These are phyloP conservation scores for Thermomucor indicae-seudaticae DNA, from an alignment of 371 early-diverging fungal genomes.

Conservation along the genomic window DNA sequence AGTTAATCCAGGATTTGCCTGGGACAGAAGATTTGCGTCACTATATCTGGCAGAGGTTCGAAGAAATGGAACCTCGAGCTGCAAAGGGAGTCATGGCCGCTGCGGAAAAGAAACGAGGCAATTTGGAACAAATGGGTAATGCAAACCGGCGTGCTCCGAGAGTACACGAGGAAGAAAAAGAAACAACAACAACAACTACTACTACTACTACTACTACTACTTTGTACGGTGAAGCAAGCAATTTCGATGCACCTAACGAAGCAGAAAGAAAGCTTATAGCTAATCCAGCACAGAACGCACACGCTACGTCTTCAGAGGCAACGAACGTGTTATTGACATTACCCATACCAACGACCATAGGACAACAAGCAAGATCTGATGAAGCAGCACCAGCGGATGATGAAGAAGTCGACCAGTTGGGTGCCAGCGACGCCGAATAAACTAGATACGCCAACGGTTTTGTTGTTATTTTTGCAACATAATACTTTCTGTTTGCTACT, in stretches of 20 bases:
- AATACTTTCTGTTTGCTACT: neutral
- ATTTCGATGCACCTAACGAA: too few species aligned
- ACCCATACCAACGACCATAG: neutral
- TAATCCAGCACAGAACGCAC: too few species aligned
- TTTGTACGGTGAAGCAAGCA: neutral
- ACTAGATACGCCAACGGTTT: too few species aligned
- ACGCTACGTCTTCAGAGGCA: too few species aligned
- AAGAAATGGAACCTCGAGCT: slow-evolving; percentile 50
- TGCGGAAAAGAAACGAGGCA: slow-evolving; percentile 42
- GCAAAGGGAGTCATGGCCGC: slow-evolving; percentile 48
- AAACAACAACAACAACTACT: slow-evolving; percentile 2
- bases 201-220: neutral
- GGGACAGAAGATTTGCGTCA: slow-evolving; percentile 64
- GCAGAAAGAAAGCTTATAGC: too few species aligned
- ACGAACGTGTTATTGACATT: neutral
- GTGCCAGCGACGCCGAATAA: slow-evolving; percentile 13
- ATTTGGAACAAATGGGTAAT: slow-evolving; percentile 41
- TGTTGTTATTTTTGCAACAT: too few species aligned
- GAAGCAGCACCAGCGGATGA: slow-evolving; percentile 3
- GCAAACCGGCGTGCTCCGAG: slow-evolving; percentile 27
- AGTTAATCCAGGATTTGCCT: slow-evolving; percentile 86
- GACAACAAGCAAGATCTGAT: slow-evolving; percentile 1
- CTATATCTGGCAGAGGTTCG: slow-evolving; percentile 69
- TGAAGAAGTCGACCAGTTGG: slow-evolving; percentile 22
- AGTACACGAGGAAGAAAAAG: neutral